These are phyloP conservation scores for Hirschfeldia incana DNA, from an alignment of 345 rosid genomes.

Conservation along the genomic window DNA sequence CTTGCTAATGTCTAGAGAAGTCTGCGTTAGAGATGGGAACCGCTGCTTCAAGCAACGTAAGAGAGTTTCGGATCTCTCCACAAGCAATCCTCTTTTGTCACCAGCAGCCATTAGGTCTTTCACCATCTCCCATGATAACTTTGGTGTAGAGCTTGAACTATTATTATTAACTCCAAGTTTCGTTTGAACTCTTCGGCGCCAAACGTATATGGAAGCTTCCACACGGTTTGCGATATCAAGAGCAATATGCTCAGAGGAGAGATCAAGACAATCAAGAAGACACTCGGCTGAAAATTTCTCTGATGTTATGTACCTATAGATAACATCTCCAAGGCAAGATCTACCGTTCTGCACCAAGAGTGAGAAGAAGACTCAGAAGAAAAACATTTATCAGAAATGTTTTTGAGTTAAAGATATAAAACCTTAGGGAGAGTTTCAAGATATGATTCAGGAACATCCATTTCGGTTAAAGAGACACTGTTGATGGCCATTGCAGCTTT, in stretches of 20 bases:
- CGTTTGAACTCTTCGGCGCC: conserved; percentile 70
- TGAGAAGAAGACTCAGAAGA: background rate
- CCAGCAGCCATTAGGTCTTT: conserved; percentile 85
- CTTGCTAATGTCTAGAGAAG: conserved; percentile 86
- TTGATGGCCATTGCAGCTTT: conserved; percentile 98
- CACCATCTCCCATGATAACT: conserved; percentile 88
- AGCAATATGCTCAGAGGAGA: conserved; percentile 83
- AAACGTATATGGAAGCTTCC: conserved; percentile 79
- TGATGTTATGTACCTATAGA: conserved; percentile 75
- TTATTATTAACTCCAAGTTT: conserved; percentile 47
- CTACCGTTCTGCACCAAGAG: conserved; percentile 71
- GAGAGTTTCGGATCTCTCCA: conserved; percentile 89
- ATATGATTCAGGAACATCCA: conserved; percentile 91
- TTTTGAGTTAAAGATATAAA: background rate
- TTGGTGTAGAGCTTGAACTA: conserved; percentile 55
- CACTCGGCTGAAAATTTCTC: conserved; percentile 83
- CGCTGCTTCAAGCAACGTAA: conserved; percentile 88
- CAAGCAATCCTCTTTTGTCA: conserved; percentile 83
- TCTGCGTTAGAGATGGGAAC: conserved; percentile 83
- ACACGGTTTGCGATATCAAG: conserved; percentile 89
- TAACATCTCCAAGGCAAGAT: conserved; percentile 79
- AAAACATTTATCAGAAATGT: background rate
- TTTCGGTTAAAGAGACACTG: conserved; percentile 63
- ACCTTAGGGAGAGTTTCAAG: conserved; percentile 94
- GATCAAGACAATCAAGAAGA: conserved; percentile 86